Evolutionary conservation across 306 rosid species (phyloP).

Genomic region (Glycine tomentella): DNA sequence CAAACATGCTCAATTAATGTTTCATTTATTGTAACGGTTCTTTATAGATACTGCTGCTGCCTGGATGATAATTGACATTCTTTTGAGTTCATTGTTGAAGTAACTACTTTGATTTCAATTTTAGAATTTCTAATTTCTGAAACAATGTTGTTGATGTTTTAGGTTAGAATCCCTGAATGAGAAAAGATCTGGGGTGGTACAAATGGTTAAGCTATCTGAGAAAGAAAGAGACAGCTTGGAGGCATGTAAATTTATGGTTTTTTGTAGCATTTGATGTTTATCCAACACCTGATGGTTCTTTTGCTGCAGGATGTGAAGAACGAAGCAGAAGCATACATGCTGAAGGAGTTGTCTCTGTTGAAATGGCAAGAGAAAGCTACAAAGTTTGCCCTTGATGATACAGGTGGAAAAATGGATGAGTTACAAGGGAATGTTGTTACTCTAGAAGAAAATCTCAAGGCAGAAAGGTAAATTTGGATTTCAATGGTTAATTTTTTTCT

Average conservation of each 20-base stretch:
- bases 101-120: neutral
- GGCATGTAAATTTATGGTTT: conserved; percentile 59
- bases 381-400: conserved; percentile 80
- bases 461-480: conserved; percentile 65
- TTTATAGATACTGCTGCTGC: conserved; percentile 15
- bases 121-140: conserved; percentile 27
- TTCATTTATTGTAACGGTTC: conserved; percentile 4
- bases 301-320: conserved; percentile 85
- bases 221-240: conserved; percentile 95
- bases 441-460: conserved; percentile 78
- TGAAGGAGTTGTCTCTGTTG: conserved; percentile 84
- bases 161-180: conserved; percentile 92
- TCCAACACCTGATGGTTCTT: conserved; percentile 35
- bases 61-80: conserved; percentile 20
- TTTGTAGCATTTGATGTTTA: conserved; percentile 26
- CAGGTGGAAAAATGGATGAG: conserved; percentile 62
- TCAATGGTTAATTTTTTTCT: neutral
- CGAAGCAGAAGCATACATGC: conserved; percentile 92
- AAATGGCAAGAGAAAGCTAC: conserved; percentile 97
- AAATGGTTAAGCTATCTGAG: conserved; percentile 98
- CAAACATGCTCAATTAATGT: neutral
- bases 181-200: conserved; percentile 90
- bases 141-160: conserved; percentile 46
- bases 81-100: conserved; percentile 1
- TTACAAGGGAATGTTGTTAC: conserved; percentile 57